A percentile compares a stretch with the other conserved stretches of the same genome.
These are phyloP conservation scores for Chimonanthus salicifolius DNA, from an alignment of 164 flowering plant genomes.

Conservation along the genomic window DNA sequence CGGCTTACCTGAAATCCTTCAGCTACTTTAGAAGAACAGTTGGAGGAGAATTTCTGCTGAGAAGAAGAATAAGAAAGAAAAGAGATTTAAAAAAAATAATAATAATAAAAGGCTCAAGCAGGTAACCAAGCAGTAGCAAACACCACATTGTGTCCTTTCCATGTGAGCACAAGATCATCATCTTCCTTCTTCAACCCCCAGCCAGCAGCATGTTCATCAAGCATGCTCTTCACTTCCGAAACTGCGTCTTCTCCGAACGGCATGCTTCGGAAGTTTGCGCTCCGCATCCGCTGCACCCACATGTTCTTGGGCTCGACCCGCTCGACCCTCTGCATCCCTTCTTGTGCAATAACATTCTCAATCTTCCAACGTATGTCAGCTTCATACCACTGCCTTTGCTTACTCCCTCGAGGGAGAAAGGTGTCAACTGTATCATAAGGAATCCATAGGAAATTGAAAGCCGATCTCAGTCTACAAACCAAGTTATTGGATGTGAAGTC, in stretches of 20 bases:
- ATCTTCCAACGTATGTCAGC: conserved; percentile 82
- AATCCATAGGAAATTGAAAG: conserved; percentile 81
- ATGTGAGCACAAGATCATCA: conserved; percentile 68
- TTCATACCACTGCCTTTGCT: conserved; percentile 80
- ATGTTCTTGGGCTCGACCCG: conserved; percentile 55
- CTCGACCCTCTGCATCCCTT: conserved; percentile 72
- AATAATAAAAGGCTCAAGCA: conserved; percentile 18
- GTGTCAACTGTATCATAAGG: conserved; percentile 83
- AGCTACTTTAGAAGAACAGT: background rate
- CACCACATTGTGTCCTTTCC: conserved; percentile 96
- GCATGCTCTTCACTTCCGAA: conserved; percentile 66
- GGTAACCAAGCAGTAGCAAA: conserved; percentile 92
- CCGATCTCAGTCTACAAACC: conserved; percentile 63
- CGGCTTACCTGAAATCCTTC: background rate
- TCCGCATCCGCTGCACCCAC: conserved; percentile 84
- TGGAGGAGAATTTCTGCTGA: background rate
- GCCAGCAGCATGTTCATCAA: conserved; percentile 93
- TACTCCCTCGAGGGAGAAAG: conserved; percentile 57
- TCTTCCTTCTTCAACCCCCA: conserved; percentile 95
- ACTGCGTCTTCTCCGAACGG: conserved; percentile 60
- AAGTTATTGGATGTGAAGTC: conserved; percentile 67
- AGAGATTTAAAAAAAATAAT: background rate
- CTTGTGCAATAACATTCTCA: conserved; percentile 74
- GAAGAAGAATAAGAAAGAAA: too few species aligned
- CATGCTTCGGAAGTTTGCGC: conserved; percentile 42